Evolutionary conservation across 345 rosid species (phyloP), one percentile per base, ranked within the genome.

Genomic region (Gossypium sturtianum): DNA sequence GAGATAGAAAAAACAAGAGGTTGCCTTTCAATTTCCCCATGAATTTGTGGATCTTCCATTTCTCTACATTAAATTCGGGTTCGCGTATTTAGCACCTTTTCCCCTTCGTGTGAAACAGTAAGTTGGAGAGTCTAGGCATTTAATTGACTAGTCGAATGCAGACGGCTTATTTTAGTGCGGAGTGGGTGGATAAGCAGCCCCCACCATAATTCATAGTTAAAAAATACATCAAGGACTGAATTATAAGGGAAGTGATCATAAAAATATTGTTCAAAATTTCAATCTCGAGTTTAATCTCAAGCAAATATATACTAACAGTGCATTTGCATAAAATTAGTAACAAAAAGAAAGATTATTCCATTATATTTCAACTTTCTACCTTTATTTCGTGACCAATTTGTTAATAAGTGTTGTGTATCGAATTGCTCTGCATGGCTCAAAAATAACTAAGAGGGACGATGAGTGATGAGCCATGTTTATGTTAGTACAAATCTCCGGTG

Each of bases 151-250:
- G 22, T 49, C 9, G 72, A 49, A 15, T 0, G 15, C 59, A 12
- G 54, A 49, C 51, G 22, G 48, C 45, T 25, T 69, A 44, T 29
- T 51, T 51, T 69, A 69, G 73, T 69, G 71, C 71, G 73, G 60
- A 69, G 73, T 29, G 2, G 73, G 27, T 69, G 45, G 16, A 51
- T 51, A 66, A 66, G 53, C 53, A 44, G 29, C 56, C 56, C 53
- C 53, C 12, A 45, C 34, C 53, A 45, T 29, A 44, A 4, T 44
- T 66, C 12, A 41, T 43, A 41, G 20, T 63, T 29, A 27, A 4
- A 51, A 17, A n/a, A 53, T 17, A n/a, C 22, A 9, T 45, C 41
- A 34, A 34, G 7, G 41, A 34, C 41, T 34, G 41, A 34, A 34
- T 34, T 34, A 34, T 34, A 34, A 5, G 41, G 41, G 41, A 34